Evolutionary conservation across 306 rosid species (phyloP).

Genomic region (Dryas octopetala): DNA sequence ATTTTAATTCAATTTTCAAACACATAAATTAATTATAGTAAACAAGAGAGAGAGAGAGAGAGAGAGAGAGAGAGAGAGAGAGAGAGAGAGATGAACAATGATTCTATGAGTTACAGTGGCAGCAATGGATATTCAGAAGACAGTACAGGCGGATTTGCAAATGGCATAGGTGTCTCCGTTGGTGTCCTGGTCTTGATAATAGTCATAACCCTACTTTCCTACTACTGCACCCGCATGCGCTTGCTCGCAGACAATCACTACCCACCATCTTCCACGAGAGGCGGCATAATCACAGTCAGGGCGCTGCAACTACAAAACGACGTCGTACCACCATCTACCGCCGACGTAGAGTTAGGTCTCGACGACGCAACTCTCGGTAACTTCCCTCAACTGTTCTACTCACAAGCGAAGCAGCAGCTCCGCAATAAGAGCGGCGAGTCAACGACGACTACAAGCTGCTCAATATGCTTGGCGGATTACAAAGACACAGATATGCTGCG

Average conservation of each 20-base stretch:
- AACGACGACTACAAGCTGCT: conserved; percentile 1
- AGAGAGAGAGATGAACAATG: too few species aligned
- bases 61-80: too few species aligned
- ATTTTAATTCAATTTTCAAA: too few species aligned
- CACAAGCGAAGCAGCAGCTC: conserved; percentile 5
- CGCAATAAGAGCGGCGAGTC: neutral
- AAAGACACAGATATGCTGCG: conserved; percentile 36
- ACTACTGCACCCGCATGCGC: conserved; percentile 15
- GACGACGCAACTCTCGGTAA: neutral
- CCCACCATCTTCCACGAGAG: neutral
- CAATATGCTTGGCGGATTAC: conserved; percentile 24
- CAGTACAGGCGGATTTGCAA: neutral
- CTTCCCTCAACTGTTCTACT: conserved; percentile 13
- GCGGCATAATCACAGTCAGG: too few species aligned
- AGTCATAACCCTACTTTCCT: conserved; percentile 14
- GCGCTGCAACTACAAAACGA: too few species aligned
- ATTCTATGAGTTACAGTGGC: too few species aligned
- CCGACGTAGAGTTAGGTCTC: neutral
- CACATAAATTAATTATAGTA: too few species aligned
- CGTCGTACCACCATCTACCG: too few species aligned
- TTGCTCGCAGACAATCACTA: neutral
- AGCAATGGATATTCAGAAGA: neutral
- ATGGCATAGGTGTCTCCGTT: conserved; percentile 23
- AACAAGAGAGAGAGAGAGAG: too few species aligned
- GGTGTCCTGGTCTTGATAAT: conserved; percentile 4